Conservation (phyloP, 768 basidiomycete species). For the Termitomyces titanicus region DNA sequence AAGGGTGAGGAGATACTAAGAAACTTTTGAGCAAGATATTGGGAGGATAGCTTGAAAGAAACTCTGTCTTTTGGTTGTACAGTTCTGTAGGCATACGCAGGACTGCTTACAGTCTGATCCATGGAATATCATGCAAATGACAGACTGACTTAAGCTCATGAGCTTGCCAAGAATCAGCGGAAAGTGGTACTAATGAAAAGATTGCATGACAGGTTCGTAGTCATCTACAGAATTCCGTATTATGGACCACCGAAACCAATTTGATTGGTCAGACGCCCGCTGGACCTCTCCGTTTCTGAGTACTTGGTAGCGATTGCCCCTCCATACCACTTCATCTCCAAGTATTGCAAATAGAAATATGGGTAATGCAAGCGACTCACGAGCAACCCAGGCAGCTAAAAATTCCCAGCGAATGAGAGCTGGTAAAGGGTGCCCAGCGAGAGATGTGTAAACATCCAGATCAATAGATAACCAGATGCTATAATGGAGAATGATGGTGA, state of each 20-base stretch:
- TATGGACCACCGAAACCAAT: constrained; percentile 23
- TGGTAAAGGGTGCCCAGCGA: constrained; percentile 64
- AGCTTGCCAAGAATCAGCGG: too few relatives aligned
- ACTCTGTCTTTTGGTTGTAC: too few relatives aligned
- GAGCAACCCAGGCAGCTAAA: constrained; percentile 68
- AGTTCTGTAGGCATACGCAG: too few relatives aligned
- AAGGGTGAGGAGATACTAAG: too few relatives aligned
- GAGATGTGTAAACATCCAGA: constrained; percentile 74
- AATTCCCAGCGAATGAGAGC: constrained; percentile 51
- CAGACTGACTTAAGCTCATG: too few relatives aligned
- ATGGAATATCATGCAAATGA: too few relatives aligned
- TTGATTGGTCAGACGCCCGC: constrained; percentile 19
- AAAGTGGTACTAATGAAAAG: neutral
- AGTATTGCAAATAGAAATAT: constrained; percentile 83
- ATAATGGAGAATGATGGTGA: constrained; percentile 60
- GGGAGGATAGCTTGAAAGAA: too few relatives aligned
- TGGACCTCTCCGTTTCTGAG: constrained; percentile 69
- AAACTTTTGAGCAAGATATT: too few relatives aligned
- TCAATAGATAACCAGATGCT: constrained; percentile 74
- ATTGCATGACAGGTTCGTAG: constrained; percentile 26
- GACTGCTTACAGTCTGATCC: too few relatives aligned
- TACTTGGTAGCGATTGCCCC: constrained; percentile 77
- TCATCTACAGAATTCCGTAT: constrained; percentile 17
- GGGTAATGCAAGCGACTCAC: constrained; percentile 84
- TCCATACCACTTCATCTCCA: constrained; percentile 83